Evolutionary conservation across 1,139 yeast genomes (phyloP).

Genomic region (Scheffersomyces cryptocercus): DNA sequence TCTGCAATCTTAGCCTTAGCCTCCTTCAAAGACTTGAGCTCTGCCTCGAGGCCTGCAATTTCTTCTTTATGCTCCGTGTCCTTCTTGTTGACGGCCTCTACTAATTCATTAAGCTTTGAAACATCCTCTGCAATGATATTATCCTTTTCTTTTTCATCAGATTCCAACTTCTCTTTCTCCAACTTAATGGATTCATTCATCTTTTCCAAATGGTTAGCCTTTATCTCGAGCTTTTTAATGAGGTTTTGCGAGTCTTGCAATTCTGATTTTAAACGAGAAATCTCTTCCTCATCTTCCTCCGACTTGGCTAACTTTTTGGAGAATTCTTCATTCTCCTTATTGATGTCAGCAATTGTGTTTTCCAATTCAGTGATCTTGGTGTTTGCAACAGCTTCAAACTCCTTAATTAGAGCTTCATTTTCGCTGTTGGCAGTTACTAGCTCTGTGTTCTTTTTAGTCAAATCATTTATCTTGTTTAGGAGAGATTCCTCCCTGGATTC

Average conservation of each 20-base stretch:
- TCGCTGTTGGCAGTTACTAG: slow-evolving; percentile 1
- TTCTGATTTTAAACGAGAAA: slow-evolving; percentile 6
- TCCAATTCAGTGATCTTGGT: slow-evolving; percentile 3
- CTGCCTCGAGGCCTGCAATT: slow-evolving; percentile 9
- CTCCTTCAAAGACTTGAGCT: slow-evolving; percentile 15
- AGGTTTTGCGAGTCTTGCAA: slow-evolving; percentile 5
- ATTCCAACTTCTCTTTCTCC: slow-evolving; percentile 5
- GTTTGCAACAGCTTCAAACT: slow-evolving; percentile 4
- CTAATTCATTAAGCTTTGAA: slow-evolving; percentile 20
- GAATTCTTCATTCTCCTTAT: background rate
- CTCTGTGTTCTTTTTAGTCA: slow-evolving; percentile 10
- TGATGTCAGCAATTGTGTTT: background rate
- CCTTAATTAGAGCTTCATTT: slow-evolving; percentile 7
- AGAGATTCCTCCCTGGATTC: background rate
- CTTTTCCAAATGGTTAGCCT: slow-evolving; percentile 1
- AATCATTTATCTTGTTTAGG: slow-evolving; percentile 11
- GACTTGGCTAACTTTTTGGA: background rate
- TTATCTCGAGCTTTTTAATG: slow-evolving; percentile 9
- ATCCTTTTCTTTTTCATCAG: slow-evolving; percentile 18
- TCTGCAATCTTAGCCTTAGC: slow-evolving; percentile 2
- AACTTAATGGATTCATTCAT: slow-evolving; percentile 1
- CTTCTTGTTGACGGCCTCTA: slow-evolving; percentile 16
- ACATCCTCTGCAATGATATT: slow-evolving; percentile 22
- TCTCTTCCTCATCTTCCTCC: background rate
- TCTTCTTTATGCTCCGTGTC: slow-evolving; percentile 13